Percentiles rank a stretch among this genome's conserved stretches.
These are phyloP conservation scores for Leishmania major DNA, from an alignment of 208 protist genomes.

Conservation along the genomic window DNA sequence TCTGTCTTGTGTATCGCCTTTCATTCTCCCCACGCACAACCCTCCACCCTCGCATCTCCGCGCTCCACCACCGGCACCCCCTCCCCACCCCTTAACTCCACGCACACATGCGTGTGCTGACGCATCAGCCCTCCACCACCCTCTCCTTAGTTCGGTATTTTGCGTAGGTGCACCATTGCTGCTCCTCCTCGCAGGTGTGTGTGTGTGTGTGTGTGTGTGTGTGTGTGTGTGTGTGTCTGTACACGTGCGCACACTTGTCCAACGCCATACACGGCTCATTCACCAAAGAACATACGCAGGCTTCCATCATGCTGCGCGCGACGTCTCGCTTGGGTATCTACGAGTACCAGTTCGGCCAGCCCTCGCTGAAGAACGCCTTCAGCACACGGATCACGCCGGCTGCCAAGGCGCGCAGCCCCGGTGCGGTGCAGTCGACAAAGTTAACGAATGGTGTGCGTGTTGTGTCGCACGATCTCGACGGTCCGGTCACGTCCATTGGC, in stretches of 20 bases:
- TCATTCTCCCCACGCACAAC: background rate
- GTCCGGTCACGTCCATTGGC: constrained; percentile 61
- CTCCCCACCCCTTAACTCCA: background rate
- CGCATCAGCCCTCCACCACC: background rate
- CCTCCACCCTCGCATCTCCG: background rate
- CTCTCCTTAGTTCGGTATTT: background rate
- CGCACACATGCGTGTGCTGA: constrained; percentile 2
- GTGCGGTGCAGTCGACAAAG: constrained; percentile 52
- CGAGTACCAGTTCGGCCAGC: constrained; percentile 84
- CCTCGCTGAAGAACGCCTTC: constrained; percentile 67
- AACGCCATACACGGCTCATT: background rate
- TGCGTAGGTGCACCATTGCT: background rate
- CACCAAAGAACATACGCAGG: background rate
- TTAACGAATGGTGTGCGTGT: constrained; percentile 77
- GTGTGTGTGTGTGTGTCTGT: too few relatives aligned
- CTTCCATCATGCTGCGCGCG: constrained; percentile 54
- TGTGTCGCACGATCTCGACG: constrained; percentile 77
- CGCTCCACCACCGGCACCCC: background rate
- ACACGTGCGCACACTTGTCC: background rate
- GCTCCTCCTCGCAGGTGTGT: background rate
- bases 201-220: background rate
- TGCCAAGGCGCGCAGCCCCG: constrained; percentile 30
- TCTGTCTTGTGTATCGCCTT: background rate
- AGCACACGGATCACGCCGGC: constrained; percentile 41
- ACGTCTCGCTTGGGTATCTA: constrained; percentile 57